Conservation (phyloP, 2,329 filamentous ascomycete genomes). For the Rhynchosporium graminicola region DNA sequence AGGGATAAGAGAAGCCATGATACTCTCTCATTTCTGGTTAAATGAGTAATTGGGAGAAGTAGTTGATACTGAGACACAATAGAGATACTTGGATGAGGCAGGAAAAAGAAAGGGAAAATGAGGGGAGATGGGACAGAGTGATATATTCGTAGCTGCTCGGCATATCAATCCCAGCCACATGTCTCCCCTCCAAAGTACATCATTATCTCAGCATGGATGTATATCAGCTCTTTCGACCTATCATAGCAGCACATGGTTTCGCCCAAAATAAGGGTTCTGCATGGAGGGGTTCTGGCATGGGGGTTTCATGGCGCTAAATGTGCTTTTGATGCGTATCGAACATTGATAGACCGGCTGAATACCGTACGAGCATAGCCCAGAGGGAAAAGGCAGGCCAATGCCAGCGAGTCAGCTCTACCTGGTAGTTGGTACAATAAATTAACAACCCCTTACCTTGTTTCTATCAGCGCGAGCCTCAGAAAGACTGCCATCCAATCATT, state of each 20-base stretch:
- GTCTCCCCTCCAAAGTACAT: conserved; percentile 26
- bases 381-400: not conserved
- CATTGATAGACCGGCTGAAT: conserved; percentile 8
- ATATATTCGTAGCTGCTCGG: conserved; percentile 24
- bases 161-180: conserved; percentile 15
- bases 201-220: conserved; percentile 13
- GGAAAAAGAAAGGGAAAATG: conserved; percentile 18
- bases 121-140: conserved; percentile 19
- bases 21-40: conserved; percentile 62
- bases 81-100: conserved; percentile 15
- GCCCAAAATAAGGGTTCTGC: conserved; percentile 18
- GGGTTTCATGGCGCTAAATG: conserved; percentile 15
- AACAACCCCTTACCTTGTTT: too few relatives aligned
- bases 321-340: conserved; percentile 3
- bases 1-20: conserved; percentile 72
- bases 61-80: conserved; percentile 37
- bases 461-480: too few relatives aligned
- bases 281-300: conserved; percentile 15
- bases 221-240: conserved; percentile 23
- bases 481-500: too few relatives aligned
- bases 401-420: not conserved
- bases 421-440: too few relatives aligned
- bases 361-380: not conserved
- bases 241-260: conserved; percentile 25
- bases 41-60: conserved; percentile 31